Conservation (phyloP, 129 eudicot genomes). For the Flaveria sonorensis region DNA sequence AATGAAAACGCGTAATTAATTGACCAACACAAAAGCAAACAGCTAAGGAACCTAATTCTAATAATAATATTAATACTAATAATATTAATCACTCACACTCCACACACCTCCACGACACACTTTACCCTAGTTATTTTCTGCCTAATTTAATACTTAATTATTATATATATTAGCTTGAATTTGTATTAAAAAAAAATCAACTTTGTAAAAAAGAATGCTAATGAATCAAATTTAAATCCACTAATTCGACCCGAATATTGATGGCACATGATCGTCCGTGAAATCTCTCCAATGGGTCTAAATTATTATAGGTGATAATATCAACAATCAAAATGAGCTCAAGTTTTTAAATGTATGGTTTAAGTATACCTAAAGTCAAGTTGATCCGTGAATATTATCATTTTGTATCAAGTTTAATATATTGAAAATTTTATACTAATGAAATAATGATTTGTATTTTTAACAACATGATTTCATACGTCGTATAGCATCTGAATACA, state of each 20-base stretch:
- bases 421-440: too few species aligned
- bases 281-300: background rate
- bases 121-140: background rate
- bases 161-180: background rate
- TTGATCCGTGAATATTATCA: background rate
- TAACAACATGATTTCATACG: too few species aligned
- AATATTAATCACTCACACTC: slow-evolving; percentile 21
- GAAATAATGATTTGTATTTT: too few species aligned
- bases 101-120: slow-evolving; percentile 31
- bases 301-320: background rate
- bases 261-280: slow-evolving; percentile 14
- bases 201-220: background rate
- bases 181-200: background rate
- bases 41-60: slow-evolving; percentile 18
- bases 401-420: too few species aligned
- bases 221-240: slow-evolving; percentile 1
- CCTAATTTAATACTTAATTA: background rate
- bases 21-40: slow-evolving; percentile 28
- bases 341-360: background rate
- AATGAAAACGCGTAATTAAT: slow-evolving; percentile 31
- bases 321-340: background rate
- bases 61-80: background rate
- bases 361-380: background rate
- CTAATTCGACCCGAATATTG: background rate
- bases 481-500: too few species aligned